Base-by-base conservation (phyloP, 2,329 filamentous ascomycete species). In the Pyrenophora tritici-repentis region DNA sequence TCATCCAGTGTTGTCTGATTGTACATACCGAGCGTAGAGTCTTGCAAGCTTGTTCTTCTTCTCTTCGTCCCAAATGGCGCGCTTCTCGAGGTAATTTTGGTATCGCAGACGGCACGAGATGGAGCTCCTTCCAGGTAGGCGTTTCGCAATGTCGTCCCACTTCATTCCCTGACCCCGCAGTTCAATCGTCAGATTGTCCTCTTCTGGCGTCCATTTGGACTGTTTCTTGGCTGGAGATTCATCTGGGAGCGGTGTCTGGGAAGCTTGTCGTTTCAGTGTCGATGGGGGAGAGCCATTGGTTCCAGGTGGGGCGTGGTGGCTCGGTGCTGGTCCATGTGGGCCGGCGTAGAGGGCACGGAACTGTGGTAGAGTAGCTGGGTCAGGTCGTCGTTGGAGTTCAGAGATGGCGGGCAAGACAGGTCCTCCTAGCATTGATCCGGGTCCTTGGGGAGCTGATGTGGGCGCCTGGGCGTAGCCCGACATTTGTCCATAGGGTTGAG, bases 71-170 rank as follows among this genome's bases (percentile, higher is more conserved):
- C 93, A 97, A 71, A 96, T 91, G 65, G 90, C 91, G 50, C 91
- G 83, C 67, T 91, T 84, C 75, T 99, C 94, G 45, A 97, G 84
- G 72, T 97, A 97, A 73, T 99, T 99, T 68, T 97, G 93, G 73
- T 97, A 97, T 70, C 96, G 91, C 43, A 97, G 81, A 36, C 93
- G 87, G 74, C 93, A 97, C 65, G 91, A 96, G 67, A 97, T 97
- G 50, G 91, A 88, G 75, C 91, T 97, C 63, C 94, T 85, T 56
- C 93, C 93, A 2, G 91, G 92, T 42, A 97, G 79, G 47, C 88
- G 85, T 78, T 93, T 95, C 56, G 91, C 95, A 66, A 97, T 97
- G 74, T 97, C 93, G 71, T 97, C 93, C 94, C 93, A 97, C 72
- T 97, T 97, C 91, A 97, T 96, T 7, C 90, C 90, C 63, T 87